Evolutionary conservation across 2,329 filamentous ascomycete species (phyloP).

Genomic region (Sclerotinia borealis): DNA sequence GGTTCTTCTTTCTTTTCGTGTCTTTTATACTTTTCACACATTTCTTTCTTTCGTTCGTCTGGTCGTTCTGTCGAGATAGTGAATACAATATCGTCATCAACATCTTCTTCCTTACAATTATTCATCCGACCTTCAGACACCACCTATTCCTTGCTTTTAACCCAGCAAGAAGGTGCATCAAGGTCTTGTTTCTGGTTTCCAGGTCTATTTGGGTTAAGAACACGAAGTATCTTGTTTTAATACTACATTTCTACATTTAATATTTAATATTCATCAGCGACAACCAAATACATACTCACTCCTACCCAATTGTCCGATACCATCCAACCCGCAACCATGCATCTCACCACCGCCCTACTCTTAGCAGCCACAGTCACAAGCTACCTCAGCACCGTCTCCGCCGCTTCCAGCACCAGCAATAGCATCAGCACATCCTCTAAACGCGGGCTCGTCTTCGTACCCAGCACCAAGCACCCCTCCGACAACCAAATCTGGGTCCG

Average conservation of each 20-base stretch:
- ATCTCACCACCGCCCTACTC: conserved; percentile 11
- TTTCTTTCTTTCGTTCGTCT: background rate
- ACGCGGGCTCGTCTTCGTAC: conserved; percentile 67
- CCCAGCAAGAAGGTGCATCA: conserved; percentile 7
- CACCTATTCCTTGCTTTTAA: conserved; percentile 7
- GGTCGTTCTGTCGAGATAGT: background rate
- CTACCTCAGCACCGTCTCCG: conserved; percentile 1
- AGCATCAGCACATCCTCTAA: conserved; percentile 42
- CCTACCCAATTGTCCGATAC: background rate
- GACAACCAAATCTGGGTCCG: conserved; percentile 63
- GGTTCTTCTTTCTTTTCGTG: no score
- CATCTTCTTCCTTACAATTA: background rate
- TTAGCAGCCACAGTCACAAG: background rate
- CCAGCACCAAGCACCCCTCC: conserved; percentile 44
- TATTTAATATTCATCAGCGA: background rate
- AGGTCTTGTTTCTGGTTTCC: background rate
- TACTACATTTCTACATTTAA: background rate
- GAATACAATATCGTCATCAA: background rate
- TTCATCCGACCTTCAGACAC: background rate
- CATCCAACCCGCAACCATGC: conserved; percentile 12
- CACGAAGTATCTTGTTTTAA: background rate
- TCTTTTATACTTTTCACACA: no score
- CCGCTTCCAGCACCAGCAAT: background rate
- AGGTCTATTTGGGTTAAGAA: background rate
- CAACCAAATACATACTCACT: background rate